phyloP scores from a whole-genome alignment of 2,329 filamentous ascomycete genomes.

The Xylariaceae sp. region DNA sequence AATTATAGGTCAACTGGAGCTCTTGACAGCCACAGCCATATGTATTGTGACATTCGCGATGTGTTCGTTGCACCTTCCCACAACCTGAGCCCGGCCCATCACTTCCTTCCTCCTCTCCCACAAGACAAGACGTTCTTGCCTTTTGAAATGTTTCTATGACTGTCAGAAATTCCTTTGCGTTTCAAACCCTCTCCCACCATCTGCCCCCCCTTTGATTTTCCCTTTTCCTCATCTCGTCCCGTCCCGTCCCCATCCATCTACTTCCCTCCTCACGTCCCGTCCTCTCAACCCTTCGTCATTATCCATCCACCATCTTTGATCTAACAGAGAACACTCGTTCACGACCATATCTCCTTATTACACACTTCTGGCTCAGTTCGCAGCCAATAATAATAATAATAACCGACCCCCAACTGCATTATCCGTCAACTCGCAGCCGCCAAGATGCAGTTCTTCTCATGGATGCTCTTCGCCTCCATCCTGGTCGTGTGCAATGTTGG shows the following conservation, averaged over 20 bases:
- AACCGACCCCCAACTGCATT: background rate
- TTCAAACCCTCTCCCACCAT: background rate
- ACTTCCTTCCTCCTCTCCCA: background rate
- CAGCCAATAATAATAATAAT: conserved; percentile 5
- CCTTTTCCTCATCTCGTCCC: background rate
- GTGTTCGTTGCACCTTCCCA: background rate
- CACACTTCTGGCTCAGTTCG: conserved; percentile 1
- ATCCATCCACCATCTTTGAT: background rate
- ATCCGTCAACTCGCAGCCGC: background rate
- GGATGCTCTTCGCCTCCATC: conserved; percentile 15
- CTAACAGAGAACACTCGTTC: background rate
- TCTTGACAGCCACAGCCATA: background rate
- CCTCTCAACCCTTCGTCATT: background rate
- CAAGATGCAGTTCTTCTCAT: conserved; percentile 8
- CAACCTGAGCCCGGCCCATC: too few relatives aligned
- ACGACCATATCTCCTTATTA: conserved; percentile 1
- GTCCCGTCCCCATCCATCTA: background rate
- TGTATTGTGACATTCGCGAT: background rate
- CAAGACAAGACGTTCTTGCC: conserved; percentile 3
- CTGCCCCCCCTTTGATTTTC: background rate
- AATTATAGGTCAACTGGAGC: too few relatives aligned
- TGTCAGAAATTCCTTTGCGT: background rate
- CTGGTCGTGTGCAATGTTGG: conserved; percentile 17
- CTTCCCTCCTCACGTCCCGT: background rate
- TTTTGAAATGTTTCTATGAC: too few relatives aligned